Evolutionary conservation across 2,329 filamentous ascomycete genomes (phyloP).

Genomic region (Claviceps cyperi): DNA sequence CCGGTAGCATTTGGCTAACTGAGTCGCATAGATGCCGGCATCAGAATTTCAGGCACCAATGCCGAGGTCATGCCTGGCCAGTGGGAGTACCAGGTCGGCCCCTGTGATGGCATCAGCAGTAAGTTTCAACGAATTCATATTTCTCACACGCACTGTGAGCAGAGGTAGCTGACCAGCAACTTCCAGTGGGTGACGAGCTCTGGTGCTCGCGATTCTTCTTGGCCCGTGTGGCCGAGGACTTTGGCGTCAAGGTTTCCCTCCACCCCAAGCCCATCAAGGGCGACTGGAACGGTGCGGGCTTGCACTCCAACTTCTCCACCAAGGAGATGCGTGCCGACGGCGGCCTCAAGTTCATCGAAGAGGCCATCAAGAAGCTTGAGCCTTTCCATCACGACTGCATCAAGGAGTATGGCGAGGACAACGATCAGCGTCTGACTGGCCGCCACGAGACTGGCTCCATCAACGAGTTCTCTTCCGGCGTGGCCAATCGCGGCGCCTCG

Average conservation of each 20-base stretch:
- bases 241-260: constrained; percentile 89
- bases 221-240: constrained; percentile 85
- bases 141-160: background rate
- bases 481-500: constrained; percentile 89
- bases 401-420: constrained; percentile 88
- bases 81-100: constrained; percentile 97
- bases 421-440: constrained; percentile 86
- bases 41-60: constrained; percentile 96
- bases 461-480: constrained; percentile 84
- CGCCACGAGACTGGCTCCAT: constrained; percentile 88
- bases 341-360: constrained; percentile 91
- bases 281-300: constrained; percentile 86
- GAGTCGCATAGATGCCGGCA: constrained; percentile 43
- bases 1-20: background rate
- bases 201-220: constrained; percentile 79
- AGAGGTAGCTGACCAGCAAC: background rate
- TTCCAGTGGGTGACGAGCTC: constrained; percentile 82
- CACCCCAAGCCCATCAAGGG: constrained; percentile 91
- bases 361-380: constrained; percentile 70
- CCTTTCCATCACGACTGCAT: constrained; percentile 71
- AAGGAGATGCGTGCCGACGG: constrained; percentile 78
- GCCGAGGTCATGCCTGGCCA: constrained; percentile 84
- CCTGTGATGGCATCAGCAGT: constrained; percentile 74
- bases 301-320: constrained; percentile 90
- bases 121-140: constrained; percentile 17